Evolutionary conservation across 495 filamentous ascomycete genomes (phyloP).

Genomic region (Podospora fimiseda): DNA sequence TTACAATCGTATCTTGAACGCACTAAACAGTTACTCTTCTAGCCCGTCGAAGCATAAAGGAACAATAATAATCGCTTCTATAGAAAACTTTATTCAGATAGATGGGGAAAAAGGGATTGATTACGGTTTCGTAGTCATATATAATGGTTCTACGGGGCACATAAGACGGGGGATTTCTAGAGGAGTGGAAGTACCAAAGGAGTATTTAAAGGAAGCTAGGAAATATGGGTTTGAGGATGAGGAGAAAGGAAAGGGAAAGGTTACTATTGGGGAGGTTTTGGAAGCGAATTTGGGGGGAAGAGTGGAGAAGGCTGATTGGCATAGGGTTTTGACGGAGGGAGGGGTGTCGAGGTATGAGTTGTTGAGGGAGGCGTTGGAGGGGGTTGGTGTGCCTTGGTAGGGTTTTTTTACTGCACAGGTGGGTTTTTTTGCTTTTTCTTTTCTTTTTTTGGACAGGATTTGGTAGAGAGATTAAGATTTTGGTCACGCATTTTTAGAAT

Average conservation of each 20-base stretch:
- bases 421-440: not conserved
- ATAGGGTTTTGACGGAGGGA: conserved; percentile 4
- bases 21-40: too few species aligned
- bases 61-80: conserved; percentile 8
- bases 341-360: conserved; percentile 17
- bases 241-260: conserved; percentile 5
- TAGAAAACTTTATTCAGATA: conserved; percentile 16
- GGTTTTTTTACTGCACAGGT: too few species aligned
- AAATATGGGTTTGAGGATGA: conserved; percentile 14
- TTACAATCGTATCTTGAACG: conserved; percentile 13
- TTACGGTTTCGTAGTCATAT: conserved; percentile 16
- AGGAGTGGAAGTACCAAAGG: conserved; percentile 14
- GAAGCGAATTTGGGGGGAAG: not conserved
- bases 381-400: conserved; percentile 14
- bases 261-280: conserved; percentile 13
- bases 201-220: conserved; percentile 7
- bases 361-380: conserved; percentile 12
- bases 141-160: conserved; percentile 4
- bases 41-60: not conserved
- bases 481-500: not conserved
- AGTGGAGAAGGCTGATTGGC: conserved; percentile 19
- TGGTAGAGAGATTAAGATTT: not conserved
- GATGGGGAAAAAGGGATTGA: conserved; percentile 13
- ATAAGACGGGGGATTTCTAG: conserved; percentile 1
- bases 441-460: not conserved